Evolutionary conservation across 2,329 filamentous ascomycete species (phyloP), one percentile per base, ranked within the genome.

Genomic region (Colletotrichum liaoningense): DNA sequence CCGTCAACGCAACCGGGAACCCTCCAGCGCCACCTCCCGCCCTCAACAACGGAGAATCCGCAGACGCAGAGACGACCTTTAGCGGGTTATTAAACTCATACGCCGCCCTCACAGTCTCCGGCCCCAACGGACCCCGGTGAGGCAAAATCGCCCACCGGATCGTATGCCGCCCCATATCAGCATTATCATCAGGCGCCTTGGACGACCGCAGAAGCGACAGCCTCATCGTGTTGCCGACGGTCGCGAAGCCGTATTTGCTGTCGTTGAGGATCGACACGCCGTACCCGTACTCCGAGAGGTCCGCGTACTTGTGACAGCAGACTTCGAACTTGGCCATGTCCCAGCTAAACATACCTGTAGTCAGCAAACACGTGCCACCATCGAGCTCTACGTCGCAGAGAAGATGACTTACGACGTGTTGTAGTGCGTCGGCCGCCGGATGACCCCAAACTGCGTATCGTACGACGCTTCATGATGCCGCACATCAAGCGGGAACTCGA

Each of bases 281-380:
- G 78, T 93, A 94, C 52, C 88, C 89, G 76, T 90, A 83, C 81
- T 94, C 92, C 2, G 90, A 92, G 26, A 94, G 83, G 78, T 94
- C 92, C 16, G 92, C 92, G 85, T 90, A 94, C 79, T 93, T 93
- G 84, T 94, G 92, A 80, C 89, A 92, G 86, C 92, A 93, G 49
- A 94, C 92, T 84, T 94, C 92, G 78, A 94, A 94, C 78, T 94
- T 94, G 79, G 93, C 93, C 92, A 94, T 94, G 80, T 94, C 93
- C 93, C 93, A 76, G 11, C 68, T 71, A 49, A 1, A n/a, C 16
- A 16, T 16, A 5, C 7, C 28, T 35, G 24, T 16, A 22, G 35
- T 42, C 14, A 52, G 33, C 9, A 6, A 2, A 1, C 6, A 19
- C n/a, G 22, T 9, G 3, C 8, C 12, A 4, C 5, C 14, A 42